Percentiles rank a stretch among this genome's conserved stretches.
Conservation (phyloP, 805 yeast species). For the Dipodascopsis uninucleata region DNA sequence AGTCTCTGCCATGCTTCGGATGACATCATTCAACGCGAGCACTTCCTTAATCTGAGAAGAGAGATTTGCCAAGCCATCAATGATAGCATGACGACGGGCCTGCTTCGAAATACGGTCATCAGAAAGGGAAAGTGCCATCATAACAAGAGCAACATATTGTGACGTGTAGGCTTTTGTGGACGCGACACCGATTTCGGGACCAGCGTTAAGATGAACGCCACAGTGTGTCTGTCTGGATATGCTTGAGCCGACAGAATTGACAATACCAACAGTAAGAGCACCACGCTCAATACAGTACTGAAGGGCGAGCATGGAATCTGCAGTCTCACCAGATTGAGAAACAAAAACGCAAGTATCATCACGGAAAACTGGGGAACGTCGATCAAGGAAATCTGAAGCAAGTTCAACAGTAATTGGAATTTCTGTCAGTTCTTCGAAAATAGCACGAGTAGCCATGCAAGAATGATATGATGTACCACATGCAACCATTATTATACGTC, state of each 20-base stretch:
- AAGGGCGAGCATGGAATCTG: conserved; percentile 91
- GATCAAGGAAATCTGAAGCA: conserved; percentile 91
- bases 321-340: conserved; percentile 98
- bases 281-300: conserved; percentile 96
- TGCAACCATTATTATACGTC: conserved; percentile 96
- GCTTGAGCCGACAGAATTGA: conserved; percentile 94
- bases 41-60: conserved; percentile 83
- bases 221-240: conserved; percentile 97
- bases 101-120: conserved; percentile 80
- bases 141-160: conserved; percentile 92
- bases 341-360: conserved; percentile 97
- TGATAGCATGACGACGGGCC: conserved; percentile 77
- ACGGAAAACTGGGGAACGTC: conserved; percentile 95
- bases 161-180: conserved; percentile 99
- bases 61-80: conserved; percentile 75
- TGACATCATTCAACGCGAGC: conserved; percentile 64
- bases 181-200: conserved; percentile 99
- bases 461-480: conserved; percentile 99
- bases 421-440: conserved; percentile 94
- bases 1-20: conserved; percentile 69
- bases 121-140: conserved; percentile 93
- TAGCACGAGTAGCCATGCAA: conserved; percentile 93
- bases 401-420: conserved; percentile 89
- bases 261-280: conserved; percentile 95
- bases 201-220: conserved; percentile 99